Evolutionary conservation across 2,329 filamentous ascomycete species (phyloP), one percentile per base, ranked within the genome.

Genomic region (Aspergillus ustus): DNA sequence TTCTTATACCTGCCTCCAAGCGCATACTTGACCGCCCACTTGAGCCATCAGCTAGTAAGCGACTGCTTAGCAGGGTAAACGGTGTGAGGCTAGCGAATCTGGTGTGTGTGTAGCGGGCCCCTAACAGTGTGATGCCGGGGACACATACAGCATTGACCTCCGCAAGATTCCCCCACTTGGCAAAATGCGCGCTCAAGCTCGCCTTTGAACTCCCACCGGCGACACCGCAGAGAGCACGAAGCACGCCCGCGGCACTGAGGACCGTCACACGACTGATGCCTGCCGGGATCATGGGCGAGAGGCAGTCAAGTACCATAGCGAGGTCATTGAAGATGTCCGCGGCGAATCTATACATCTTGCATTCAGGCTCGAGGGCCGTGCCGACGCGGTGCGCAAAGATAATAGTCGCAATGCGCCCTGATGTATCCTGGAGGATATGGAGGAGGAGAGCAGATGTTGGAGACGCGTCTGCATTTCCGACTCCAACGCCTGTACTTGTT

Each of bases 201-300:
- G 94, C 94, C 77, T 98, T 98, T 65, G 91, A 91, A 58, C 92
- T 93, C 13, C 91, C 92, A 0, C 92, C 94, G 0, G 94, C 91
- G 5, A 98, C 93, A 28, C 94, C 95, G 72, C 95, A 98, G 0
- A 97, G 79, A 0, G 87, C 84, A 45, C 88, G 78, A 58, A 91
- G 76, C 8, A 89, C 81, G 63, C 87, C 89, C 25, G 84, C 85
- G 25, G 83, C 76, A 67, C 87, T 86, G 54, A 91, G 78, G 2
- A 90, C 70, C 4, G 80, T 67, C 1, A 91, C 85, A 7, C 88
- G 79, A 55, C 65, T 61, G 2, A 81, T 71, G 0, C 82, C 72
- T 58, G 85, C 85, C 0, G 90, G 87, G 50, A 96, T 85, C 17
- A 85, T 86, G 0, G 93, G 93, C 4, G 90, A 92, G 44, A 94